Evolutionary conservation across 306 rosid genomes (phyloP).

Genomic region (Begonia fuchsioides): DNA sequence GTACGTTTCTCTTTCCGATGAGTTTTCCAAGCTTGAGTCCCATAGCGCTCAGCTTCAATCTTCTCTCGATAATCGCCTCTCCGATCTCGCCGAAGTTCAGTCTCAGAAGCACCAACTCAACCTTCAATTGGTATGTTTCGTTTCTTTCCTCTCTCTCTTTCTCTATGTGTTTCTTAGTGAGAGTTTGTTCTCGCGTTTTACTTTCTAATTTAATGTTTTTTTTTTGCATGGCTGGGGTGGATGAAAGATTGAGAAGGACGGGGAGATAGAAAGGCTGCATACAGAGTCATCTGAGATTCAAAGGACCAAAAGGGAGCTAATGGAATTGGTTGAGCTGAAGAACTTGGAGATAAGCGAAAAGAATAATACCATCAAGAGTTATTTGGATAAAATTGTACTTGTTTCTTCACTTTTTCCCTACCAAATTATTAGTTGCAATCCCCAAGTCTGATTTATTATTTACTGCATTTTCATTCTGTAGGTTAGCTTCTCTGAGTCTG

Average conservation of each 20-base stretch:
- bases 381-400: slow-evolving; percentile 86
- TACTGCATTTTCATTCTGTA: slow-evolving; percentile 15
- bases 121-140: slow-evolving; percentile 41
- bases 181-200: background rate
- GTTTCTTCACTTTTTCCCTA: background rate
- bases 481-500: slow-evolving; percentile 48
- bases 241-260: slow-evolving; percentile 69
- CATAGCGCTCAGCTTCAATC: slow-evolving; percentile 47
- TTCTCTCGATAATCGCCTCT: slow-evolving; percentile 33
- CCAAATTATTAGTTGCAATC: no score
- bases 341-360: slow-evolving; percentile 65
- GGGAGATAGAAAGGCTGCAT: slow-evolving; percentile 66
- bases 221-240: background rate
- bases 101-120: slow-evolving; percentile 46
- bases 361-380: slow-evolving; percentile 53
- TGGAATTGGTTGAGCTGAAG: slow-evolving; percentile 54
- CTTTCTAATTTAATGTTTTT: background rate
- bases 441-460: background rate
- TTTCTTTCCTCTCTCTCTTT: no score
- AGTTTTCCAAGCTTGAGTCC: slow-evolving; percentile 65
- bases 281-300: slow-evolving; percentile 62
- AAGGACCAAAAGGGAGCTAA: slow-evolving; percentile 73
- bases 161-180: background rate
- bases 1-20: slow-evolving; percentile 52
- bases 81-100: slow-evolving; percentile 45